Conservation (phyloP, 192 early-diverging fungal species). For the Coemansia asiatica region DNA sequence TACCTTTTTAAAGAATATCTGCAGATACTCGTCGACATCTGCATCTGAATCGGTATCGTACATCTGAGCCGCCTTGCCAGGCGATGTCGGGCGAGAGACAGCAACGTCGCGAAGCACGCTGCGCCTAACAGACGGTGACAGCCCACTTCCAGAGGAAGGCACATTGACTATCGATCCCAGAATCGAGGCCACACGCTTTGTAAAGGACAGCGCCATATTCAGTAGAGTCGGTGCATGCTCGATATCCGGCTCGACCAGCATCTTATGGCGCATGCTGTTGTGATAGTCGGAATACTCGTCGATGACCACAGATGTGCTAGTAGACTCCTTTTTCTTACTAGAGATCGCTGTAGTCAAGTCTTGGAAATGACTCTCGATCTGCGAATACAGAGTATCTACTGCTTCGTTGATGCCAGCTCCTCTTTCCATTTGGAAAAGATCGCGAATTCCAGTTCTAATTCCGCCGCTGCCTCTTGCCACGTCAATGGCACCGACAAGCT, state of each 20-base stretch:
- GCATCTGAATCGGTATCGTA: conserved; percentile 28
- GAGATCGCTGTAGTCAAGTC: conserved; percentile 31
- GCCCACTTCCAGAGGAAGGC: conserved; percentile 15
- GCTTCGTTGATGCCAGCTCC: conserved; percentile 24
- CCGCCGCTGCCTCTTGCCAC: conserved; percentile 13
- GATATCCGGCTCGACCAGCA: conserved; percentile 49
- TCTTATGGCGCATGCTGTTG: conserved; percentile 41
- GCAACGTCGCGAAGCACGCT: conserved; percentile 43
- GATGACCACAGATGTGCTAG: conserved; percentile 34
- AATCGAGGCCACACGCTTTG: conserved; percentile 33
- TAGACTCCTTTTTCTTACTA: conserved; percentile 32
- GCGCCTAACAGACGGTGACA: conserved; percentile 48
- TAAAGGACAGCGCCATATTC: conserved; percentile 49
- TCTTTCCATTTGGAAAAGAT: conserved; percentile 52
- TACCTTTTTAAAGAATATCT: conserved; percentile 57
- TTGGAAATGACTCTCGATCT: conserved; percentile 47
- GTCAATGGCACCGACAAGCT: conserved; percentile 15
- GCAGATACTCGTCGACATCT: conserved; percentile 62
- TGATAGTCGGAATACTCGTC: conserved; percentile 53
- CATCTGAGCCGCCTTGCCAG: conserved; percentile 11
- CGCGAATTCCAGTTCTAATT: conserved; percentile 31
- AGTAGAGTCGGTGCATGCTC: conserved; percentile 55
- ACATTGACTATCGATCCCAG: conserved; percentile 10
- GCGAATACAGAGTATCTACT: conserved; percentile 45
- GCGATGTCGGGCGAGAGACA: conserved; percentile 15